phyloP scores from a whole-genome alignment of 176 grass and related monocot species.

The Zea luxurians region DNA sequence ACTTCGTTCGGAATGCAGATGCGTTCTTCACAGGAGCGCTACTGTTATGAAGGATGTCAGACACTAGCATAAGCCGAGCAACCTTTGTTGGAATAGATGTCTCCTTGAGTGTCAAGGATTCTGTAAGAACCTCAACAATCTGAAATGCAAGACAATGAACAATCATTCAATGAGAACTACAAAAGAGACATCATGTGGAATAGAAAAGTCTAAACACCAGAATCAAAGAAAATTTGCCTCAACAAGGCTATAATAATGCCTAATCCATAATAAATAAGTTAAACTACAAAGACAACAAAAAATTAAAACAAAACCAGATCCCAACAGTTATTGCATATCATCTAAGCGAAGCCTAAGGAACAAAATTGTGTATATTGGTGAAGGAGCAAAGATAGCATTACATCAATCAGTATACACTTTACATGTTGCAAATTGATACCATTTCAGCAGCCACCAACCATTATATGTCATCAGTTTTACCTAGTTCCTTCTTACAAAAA shows the following conservation, averaged over 20 bases:
- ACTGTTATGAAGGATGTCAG: slow-evolving; percentile 97
- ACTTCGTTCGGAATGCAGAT: slow-evolving; percentile 92
- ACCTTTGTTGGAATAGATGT: slow-evolving; percentile 94
- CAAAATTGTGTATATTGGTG: not conserved
- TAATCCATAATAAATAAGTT: slow-evolving; percentile 17
- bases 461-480: slow-evolving; percentile 2
- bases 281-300: slow-evolving; percentile 14
- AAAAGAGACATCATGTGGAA: not conserved
- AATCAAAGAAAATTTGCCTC: not conserved
- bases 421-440: slow-evolving; percentile 5
- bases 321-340: slow-evolving; percentile 11
- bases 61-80: slow-evolving; percentile 94
- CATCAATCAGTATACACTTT: slow-evolving; percentile 11
- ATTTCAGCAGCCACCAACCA: not conserved
- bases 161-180: slow-evolving; percentile 1
- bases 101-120: slow-evolving; percentile 94
- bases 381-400: slow-evolving; percentile 20
- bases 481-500: not conserved
- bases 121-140: slow-evolving; percentile 95
- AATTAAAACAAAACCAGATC: not conserved
- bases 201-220: not conserved
- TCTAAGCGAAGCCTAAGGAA: not conserved
- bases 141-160: slow-evolving; percentile 44
- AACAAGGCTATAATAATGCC: slow-evolving; percentile 26
- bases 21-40: slow-evolving; percentile 97